Evolutionary conservation across 2,329 filamentous ascomycete genomes (phyloP).

Genomic region (Ophiostoma populinum): DNA sequence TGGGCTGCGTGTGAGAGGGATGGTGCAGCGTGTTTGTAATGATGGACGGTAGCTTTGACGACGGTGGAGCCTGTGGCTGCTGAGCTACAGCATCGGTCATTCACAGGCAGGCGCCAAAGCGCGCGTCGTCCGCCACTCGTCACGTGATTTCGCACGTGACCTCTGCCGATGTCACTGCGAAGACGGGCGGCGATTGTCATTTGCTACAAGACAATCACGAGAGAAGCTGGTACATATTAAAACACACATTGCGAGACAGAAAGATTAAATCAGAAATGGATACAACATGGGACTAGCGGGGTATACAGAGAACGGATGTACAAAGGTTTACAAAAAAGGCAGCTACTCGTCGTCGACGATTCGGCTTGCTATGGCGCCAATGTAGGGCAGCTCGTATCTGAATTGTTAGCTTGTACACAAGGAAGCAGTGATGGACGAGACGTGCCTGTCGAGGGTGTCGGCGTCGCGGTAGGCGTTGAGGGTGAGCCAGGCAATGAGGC

Average conservation of each 20-base stretch:
- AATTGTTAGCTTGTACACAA: neutral
- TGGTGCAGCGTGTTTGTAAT: neutral
- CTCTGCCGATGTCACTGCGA: too few relatives aligned
- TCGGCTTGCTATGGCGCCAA: constrained; percentile 69
- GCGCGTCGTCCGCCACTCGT: constrained; percentile 6
- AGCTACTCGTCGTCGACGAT: constrained; percentile 69
- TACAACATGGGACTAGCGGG: too few relatives aligned
- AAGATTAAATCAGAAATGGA: too few relatives aligned
- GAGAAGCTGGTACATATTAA: too few relatives aligned
- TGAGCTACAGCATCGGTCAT: constrained; percentile 3
- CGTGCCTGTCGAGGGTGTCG: constrained; percentile 43
- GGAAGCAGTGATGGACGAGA: neutral
- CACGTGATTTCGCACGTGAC: constrained; percentile 2
- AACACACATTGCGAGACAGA: too few relatives aligned
- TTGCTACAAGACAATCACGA: too few relatives aligned
- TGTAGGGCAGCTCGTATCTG: constrained; percentile 73
- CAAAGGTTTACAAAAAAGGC: too few relatives aligned
- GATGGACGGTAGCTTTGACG: constrained; percentile 6
- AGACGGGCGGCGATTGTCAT: too few relatives aligned
- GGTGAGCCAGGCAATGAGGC: constrained; percentile 58
- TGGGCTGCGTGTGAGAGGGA: constrained; percentile 2
- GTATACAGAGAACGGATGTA: too few relatives aligned
- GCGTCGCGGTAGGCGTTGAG: constrained; percentile 73
- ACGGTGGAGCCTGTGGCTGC: constrained; percentile 1
- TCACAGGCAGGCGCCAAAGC: constrained; percentile 9